phyloP scores from a whole-genome alignment of 495 filamentous ascomycete genomes.

The Xylaria telfairii region DNA sequence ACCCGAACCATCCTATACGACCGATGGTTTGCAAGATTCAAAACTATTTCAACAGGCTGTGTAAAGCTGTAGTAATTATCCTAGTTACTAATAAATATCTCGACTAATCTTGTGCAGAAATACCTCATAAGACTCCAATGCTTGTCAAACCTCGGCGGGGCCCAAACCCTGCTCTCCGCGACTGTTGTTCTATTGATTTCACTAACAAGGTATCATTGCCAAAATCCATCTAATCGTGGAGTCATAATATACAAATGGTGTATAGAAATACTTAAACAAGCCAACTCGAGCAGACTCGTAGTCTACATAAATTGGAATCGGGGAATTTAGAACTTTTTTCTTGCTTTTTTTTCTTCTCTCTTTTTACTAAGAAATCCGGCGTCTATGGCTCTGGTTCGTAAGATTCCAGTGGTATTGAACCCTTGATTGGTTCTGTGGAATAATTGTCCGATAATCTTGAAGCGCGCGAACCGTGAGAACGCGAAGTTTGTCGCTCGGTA shows the following conservation, averaged over 20 bases:
- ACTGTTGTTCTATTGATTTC: not conserved
- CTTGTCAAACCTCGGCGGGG: not conserved
- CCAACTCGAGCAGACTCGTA: not conserved
- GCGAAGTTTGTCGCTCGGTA: conserved; percentile 8
- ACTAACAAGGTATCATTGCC: not conserved
- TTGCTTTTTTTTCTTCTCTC: not conserved
- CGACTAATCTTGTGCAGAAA: not conserved
- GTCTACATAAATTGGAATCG: not conserved
- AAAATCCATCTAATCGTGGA: not conserved
- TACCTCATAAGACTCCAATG: not conserved
- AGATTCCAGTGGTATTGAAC: not conserved
- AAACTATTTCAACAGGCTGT: not conserved
- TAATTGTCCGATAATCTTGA: not conserved
- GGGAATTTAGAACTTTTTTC: not conserved
- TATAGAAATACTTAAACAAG: not conserved
- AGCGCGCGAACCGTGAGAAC: not conserved
- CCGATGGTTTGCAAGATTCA: not conserved
- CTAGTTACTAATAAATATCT: not conserved
- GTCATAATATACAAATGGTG: conserved; percentile 3
- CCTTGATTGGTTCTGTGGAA: conserved; percentile 2
- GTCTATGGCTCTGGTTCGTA: not conserved
- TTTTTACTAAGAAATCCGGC: not conserved
- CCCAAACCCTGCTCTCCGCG: not conserved
- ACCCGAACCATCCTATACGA: not conserved
- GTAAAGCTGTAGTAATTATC: conserved; percentile 10